Base-by-base conservation (phyloP, 495 filamentous ascomycete species). In the Cladorrhinum samala region DNA sequence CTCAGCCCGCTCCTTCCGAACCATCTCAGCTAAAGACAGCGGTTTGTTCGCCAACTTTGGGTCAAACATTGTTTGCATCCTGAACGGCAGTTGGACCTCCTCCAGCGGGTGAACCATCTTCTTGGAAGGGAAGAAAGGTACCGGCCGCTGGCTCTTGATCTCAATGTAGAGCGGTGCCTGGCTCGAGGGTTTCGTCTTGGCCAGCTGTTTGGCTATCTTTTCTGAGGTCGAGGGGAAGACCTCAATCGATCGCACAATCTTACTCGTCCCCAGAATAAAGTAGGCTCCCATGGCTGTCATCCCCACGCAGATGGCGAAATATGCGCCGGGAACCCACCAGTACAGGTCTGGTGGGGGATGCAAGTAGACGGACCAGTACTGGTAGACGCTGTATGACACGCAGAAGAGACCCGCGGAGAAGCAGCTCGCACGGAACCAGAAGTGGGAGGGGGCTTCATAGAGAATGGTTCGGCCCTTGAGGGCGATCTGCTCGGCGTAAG, bases 381-480 rank as follows among this genome's bases (percentile, higher is more conserved):
- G 77, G 61, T 75, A 79, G 50, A 69, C 70, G 9, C 80, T 72
- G 55, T 80, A 83, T 13, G 68, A 60, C 49, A 85, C 72, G 67
- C 80, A 85, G 63, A 83, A 83, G 19, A 69, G 54, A 5, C 74
- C 72, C 14, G 80, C 68, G 33, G 68, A 62, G 61, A 85, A 83
- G 61, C 78, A 77, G 33, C 78, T 77, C 38, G 78, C 49, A 30
- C 80, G 64, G 66, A 80, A 86, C 58, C 72, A 67, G 49, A 74
- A 73, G 56, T 88, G 82, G 3, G 83, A 82, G 3, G 76, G 82
- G 0, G 80, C 75, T 52, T 81, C 69, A 71, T 83, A 89, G 27
- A 88, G 68, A 0, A 79, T 63, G 7, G 75, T 79, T 19, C 73
- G 71, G 19, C 63, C 39, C 23, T 70, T 72, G 17, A 59, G 53